Evolutionary conservation across 164 flowering plant genomes (phyloP), one percentile per base, ranked within the genome.

Genomic region (Macadamia integrifolia): DNA sequence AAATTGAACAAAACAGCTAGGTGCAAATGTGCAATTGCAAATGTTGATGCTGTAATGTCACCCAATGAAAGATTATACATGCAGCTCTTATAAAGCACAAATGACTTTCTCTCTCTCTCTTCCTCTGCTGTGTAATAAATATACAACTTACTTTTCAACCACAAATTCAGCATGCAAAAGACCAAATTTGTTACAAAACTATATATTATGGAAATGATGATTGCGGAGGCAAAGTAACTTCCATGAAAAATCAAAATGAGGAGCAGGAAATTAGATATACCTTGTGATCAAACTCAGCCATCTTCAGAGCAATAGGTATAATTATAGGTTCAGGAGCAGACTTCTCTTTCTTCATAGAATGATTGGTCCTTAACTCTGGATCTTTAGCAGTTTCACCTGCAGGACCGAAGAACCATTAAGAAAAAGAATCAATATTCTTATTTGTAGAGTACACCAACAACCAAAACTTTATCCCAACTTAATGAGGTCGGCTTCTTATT

Each of bases 251-350:
- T 6, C n/a, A 55, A 52, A 48, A 28, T 9, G 60, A 50, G 57
- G 12, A 59, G 43, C 0, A 31, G 35, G 55, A 15, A 15, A 4
- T 17, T 28, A 57, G 64, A 32, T 72, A 62, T 48, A 94, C 98
- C 96, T 90, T 91, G 78, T 92, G 99, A 77, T 94, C 99, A 82
- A 92, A 94, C 72, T 94, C 96, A 49, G 97, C 87, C 99, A 94
- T 94, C 84, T 89, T 89, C 73, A 94, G 78, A 67, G 90, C 95
- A 66, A 94, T 79, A 32, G 98, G 97, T 57, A 94, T 74, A 71
- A 94, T 82, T 74, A 94, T 77, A 64, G 98, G 96, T 71, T 90
- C 88, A 58, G 88, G 73, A 71, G 86, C 86, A 74, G 88, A 78
- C 68, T 82, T 87, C 60, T 81, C 87, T 73, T 80, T 86, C 67